Evolutionary conservation across 106 monocot species (phyloP).

Genomic region (Agapanthus africanus): DNA sequence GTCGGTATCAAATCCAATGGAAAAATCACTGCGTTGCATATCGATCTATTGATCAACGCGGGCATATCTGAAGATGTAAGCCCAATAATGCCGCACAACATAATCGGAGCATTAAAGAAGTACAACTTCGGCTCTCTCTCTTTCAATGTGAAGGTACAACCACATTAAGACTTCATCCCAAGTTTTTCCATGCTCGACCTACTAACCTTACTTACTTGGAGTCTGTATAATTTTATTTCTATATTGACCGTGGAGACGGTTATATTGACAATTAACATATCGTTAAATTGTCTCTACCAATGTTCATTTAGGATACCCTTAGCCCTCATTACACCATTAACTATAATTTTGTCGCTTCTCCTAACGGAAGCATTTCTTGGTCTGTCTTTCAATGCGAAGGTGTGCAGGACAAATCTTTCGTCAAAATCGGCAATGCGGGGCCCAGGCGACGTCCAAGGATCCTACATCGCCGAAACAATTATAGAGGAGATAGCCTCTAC

Average conservation of each 20-base stretch:
- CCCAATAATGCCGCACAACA: constrained; percentile 32
- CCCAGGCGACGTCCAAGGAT: constrained; percentile 77
- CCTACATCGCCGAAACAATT: constrained; percentile 70
- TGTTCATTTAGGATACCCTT: too few relatives aligned
- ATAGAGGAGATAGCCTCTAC: constrained; percentile 68
- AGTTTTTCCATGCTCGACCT: too few relatives aligned
- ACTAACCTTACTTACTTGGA: too few relatives aligned
- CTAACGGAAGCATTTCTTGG: too few relatives aligned
- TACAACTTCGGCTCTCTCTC: constrained; percentile 85
- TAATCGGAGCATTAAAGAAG: constrained; percentile 58
- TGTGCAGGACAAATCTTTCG: constrained; percentile 66
- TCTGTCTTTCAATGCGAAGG: constrained; percentile 53
- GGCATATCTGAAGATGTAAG: constrained; percentile 56
- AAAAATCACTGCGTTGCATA: constrained; percentile 74
- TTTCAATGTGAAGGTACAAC: constrained; percentile 50
- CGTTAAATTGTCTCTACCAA: too few relatives aligned
- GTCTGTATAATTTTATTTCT: too few relatives aligned
- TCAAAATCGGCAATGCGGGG: constrained; percentile 71
- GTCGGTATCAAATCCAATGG: constrained; percentile 68
- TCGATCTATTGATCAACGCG: constrained; percentile 66
- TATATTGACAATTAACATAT: too few relatives aligned
- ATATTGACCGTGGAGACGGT: too few relatives aligned
- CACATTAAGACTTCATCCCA: too few relatives aligned
- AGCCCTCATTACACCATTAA: too few relatives aligned
- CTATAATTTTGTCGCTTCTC: too few relatives aligned